phyloP scores from a whole-genome alignment of 345 rosid genomes.

The Hibiscus trionum region DNA sequence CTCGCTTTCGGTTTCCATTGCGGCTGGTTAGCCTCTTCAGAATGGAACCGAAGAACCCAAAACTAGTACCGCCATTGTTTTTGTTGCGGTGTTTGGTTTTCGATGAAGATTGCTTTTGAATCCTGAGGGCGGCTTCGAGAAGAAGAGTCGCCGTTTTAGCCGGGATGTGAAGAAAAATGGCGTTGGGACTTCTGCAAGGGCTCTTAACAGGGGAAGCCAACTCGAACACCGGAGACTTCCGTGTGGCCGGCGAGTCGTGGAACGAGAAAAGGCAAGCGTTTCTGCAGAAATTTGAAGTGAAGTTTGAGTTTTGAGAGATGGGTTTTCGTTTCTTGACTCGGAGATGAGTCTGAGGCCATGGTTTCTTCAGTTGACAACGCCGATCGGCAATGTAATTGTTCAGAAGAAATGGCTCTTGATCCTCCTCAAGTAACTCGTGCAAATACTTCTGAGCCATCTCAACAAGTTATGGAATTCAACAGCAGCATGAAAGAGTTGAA shows the following conservation, averaged over 20 bases:
- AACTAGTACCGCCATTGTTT: constrained; percentile 12
- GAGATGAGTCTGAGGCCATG: constrained; percentile 24
- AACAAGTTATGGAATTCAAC: no score
- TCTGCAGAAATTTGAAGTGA: constrained; percentile 47
- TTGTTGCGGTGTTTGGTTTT: constrained; percentile 23
- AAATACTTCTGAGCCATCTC: constrained; percentile 49
- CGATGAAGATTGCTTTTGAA: constrained; percentile 44
- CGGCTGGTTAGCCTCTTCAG: constrained; percentile 45
- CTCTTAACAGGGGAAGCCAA: constrained; percentile 36
- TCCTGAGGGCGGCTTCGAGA: constrained; percentile 80
- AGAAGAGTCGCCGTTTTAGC: constrained; percentile 58
- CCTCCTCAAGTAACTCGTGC: constrained; percentile 63
- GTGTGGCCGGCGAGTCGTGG: constrained; percentile 54
- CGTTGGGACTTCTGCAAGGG: constrained; percentile 39
- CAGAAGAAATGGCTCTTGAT: constrained; percentile 85
- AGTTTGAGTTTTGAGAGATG: constrained; percentile 31
- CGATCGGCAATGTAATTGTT: constrained; percentile 54
- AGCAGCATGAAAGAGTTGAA: constrained; percentile 28
- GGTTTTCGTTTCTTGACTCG: constrained; percentile 57
- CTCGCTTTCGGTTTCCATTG: constrained; percentile 23
- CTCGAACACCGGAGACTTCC: constrained; percentile 62
- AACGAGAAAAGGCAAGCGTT: constrained; percentile 65
- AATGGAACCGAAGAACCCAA: constrained; percentile 57
- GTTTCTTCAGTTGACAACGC: constrained; percentile 32
- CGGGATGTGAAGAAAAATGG: constrained; percentile 62